phyloP scores from a whole-genome alignment of 23 red algal species.

The Gracilaria gracilis region DNA sequence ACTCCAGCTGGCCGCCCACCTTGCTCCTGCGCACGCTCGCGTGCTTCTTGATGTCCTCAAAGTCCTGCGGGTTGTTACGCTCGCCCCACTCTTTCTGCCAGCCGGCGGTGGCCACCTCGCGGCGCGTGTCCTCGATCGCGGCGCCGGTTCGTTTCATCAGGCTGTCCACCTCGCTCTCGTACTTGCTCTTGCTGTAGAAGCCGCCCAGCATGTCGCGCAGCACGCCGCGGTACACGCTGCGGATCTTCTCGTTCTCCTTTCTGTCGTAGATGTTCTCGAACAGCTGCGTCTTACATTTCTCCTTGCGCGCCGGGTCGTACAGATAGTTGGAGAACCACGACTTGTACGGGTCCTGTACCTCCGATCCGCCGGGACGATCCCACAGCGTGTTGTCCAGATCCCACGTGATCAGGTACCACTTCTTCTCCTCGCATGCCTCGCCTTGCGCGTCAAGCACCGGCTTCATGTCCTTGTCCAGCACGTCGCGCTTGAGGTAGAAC shows the following conservation, averaged over 20 bases:
- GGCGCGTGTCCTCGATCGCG: conserved; percentile 50
- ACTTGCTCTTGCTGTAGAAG: conserved; percentile 24
- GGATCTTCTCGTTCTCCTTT: conserved; percentile 27
- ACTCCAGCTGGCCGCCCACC: conserved; percentile 17
- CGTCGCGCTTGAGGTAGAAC: conserved; percentile 39
- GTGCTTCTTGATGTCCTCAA: conserved; percentile 49
- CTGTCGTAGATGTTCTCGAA: conserved; percentile 28
- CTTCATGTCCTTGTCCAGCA: conserved; percentile 29
- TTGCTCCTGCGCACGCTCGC: conserved; percentile 40
- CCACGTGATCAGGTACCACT: conserved; percentile 66
- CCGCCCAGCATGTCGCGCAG: conserved; percentile 23
- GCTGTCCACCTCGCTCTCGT: conserved; percentile 37
- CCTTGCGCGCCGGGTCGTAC: conserved; percentile 50
- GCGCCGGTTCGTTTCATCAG: conserved; percentile 1
- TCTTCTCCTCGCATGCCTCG: conserved; percentile 9
- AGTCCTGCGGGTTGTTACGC: conserved; percentile 49
- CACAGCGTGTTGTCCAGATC: conserved; percentile 59
- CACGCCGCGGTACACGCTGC: not conserved
- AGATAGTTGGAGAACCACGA: conserved; percentile 55
- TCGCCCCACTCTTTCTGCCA: conserved; percentile 42
- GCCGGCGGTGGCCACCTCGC: conserved; percentile 1
- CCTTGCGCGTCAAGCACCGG: conserved; percentile 25
- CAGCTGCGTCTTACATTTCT: conserved; percentile 20
- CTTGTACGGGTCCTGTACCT: conserved; percentile 36
- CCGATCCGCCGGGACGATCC: not conserved